A percentile compares a stretch with the other conserved stretches of the same genome.
phyloP scores from a whole-genome alignment of 106 monocot species.

The Iris macrosiphon region DNA sequence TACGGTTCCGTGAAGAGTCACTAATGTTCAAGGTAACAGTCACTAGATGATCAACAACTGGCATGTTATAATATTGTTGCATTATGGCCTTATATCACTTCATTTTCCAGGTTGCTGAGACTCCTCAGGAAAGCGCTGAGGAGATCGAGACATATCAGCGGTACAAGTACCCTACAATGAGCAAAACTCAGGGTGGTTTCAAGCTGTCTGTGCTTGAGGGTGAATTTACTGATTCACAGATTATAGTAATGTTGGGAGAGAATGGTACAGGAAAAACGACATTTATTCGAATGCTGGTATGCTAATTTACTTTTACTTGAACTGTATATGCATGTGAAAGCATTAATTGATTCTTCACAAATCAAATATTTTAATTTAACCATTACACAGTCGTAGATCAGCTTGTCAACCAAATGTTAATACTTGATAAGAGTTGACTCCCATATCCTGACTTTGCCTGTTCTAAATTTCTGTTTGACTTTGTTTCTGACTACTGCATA shows the following conservation, averaged over 20 bases:
- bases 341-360: no score
- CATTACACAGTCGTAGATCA: no score
- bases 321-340: background rate
- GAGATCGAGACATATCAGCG: conserved; percentile 90
- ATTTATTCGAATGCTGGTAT: conserved; percentile 98
- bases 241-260: conserved; percentile 96
- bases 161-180: conserved; percentile 89
- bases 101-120: conserved; percentile 84
- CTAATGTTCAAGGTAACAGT: conserved; percentile 88
- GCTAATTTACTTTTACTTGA: background rate
- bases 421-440: no score
- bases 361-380: no score
- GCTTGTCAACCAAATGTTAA: no score
- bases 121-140: conserved; percentile 94
- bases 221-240: conserved; percentile 97
- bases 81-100: no score
- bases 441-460: no score
- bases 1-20: conserved; percentile 83
- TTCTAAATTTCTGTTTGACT: no score
- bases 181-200: conserved; percentile 79
- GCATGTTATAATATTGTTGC: no score
- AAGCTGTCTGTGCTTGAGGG: conserved; percentile 83
- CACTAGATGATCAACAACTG: no score
- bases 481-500: no score
- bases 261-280: conserved; percentile 99